Conservation (phyloP, 1,284 basidiomycete genomes). For the Malassezia arunalokei region DNA sequence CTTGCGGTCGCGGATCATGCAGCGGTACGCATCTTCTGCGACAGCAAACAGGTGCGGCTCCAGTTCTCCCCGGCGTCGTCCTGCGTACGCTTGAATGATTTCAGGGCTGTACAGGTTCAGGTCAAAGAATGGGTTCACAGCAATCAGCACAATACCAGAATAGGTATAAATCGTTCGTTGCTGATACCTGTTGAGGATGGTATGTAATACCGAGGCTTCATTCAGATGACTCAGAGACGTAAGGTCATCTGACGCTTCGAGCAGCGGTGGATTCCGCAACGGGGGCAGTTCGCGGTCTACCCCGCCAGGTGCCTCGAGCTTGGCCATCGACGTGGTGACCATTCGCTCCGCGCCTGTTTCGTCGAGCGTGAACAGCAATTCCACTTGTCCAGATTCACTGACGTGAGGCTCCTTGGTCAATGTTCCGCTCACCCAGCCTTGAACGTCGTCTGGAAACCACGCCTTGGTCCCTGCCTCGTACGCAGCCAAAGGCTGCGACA, state of each 20-base stretch:
- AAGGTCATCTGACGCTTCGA: constrained; percentile 94
- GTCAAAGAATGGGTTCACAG: constrained; percentile 93
- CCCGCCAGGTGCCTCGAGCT: constrained; percentile 25
- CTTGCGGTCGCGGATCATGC: constrained; percentile 84
- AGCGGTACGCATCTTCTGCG: constrained; percentile 95
- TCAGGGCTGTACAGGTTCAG: constrained; percentile 64
- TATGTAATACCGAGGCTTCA: constrained; percentile 88
- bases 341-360: constrained; percentile 29
- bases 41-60: constrained; percentile 98
- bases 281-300: constrained; percentile 58
- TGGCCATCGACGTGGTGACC: constrained; percentile 30
- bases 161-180: constrained; percentile 98
- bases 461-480: constrained; percentile 47
- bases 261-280: constrained; percentile 83
- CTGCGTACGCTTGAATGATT: constrained; percentile 93
- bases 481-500: constrained; percentile 27
- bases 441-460: constrained; percentile 77
- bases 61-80: constrained; percentile 77
- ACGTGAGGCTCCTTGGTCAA: constrained; percentile 51
- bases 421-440: constrained; percentile 80
- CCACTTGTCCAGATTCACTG: constrained; percentile 16
- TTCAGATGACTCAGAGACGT: constrained; percentile 95
- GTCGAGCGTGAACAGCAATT: constrained; percentile 34
- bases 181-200: constrained; percentile 89
- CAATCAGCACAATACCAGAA: constrained; percentile 91